Conservation (phyloP, 768 basidiomycete genomes). For the Fomitopsis serialis region DNA sequence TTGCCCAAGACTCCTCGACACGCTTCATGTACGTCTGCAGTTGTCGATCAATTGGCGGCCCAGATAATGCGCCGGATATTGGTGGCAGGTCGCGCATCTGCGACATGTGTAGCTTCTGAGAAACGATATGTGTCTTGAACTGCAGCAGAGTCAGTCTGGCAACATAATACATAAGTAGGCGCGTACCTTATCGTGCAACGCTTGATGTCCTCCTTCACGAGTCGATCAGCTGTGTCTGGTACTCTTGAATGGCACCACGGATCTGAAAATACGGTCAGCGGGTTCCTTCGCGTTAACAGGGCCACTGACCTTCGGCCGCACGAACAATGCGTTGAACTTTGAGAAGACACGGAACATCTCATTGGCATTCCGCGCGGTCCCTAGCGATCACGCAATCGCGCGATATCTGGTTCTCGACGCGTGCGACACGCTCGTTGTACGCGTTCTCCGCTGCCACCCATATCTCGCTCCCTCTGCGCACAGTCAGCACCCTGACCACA, state of each 20-base stretch:
- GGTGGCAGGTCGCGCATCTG: slow-evolving; percentile 98
- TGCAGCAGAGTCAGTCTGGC: slow-evolving; percentile 19
- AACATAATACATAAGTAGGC: background rate
- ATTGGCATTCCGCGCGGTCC: slow-evolving; percentile 94
- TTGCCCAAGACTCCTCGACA: slow-evolving; percentile 97
- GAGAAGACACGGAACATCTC: slow-evolving; percentile 99
- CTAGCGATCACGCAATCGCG: slow-evolving; percentile 83
- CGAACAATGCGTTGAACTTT: slow-evolving; percentile 96
- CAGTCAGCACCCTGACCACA: slow-evolving; percentile 3
- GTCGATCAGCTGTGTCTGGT: slow-evolving; percentile 97
- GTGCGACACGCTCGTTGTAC: slow-evolving; percentile 94
- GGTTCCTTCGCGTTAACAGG: background rate
- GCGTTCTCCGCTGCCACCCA: slow-evolving; percentile 97
- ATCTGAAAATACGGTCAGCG: slow-evolving; percentile 46
- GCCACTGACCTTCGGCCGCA: slow-evolving; percentile 78
- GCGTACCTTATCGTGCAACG: slow-evolving; percentile 84
- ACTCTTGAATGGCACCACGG: slow-evolving; percentile 97
- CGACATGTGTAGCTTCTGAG: slow-evolving; percentile 98
- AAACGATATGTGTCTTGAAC: slow-evolving; percentile 95
- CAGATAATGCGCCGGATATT: slow-evolving; percentile 99
- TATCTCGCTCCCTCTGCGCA: slow-evolving; percentile 84
- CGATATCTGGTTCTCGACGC: slow-evolving; percentile 99
- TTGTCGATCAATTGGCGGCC: slow-evolving; percentile 98
- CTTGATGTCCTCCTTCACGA: slow-evolving; percentile 98
- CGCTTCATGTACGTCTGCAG: slow-evolving; percentile 97